Evolutionary conservation across 2,329 filamentous ascomycete species (phyloP).

Genomic region (Coniosporium uncinatum): DNA sequence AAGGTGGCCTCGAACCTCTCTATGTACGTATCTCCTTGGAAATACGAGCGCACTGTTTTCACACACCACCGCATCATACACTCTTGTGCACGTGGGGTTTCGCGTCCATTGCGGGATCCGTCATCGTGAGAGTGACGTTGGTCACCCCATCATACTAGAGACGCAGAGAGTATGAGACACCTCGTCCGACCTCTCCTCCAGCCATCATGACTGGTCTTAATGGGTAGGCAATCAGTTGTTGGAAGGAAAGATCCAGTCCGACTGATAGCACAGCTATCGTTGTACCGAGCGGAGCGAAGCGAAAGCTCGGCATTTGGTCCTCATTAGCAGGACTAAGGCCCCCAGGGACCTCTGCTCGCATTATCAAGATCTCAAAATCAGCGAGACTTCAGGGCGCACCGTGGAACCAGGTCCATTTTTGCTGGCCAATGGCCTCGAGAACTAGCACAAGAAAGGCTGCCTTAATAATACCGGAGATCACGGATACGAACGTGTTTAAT

Average conservation of each 20-base stretch:
- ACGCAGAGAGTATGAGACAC: conserved; percentile 6
- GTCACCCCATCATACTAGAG: neutral
- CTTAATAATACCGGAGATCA: conserved; percentile 21
- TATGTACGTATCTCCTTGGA: too few relatives aligned
- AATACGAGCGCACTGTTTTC: conserved; percentile 15
- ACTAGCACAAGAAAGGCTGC: conserved; percentile 20
- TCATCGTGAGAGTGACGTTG: neutral
- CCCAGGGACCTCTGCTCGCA: conserved; percentile 7
- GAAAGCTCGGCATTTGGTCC: neutral
- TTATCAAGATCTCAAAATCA: conserved; percentile 22
- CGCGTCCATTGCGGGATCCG: neutral
- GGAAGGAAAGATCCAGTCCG: neutral
- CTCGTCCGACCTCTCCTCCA: conserved; percentile 10
- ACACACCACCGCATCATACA: conserved; percentile 10
- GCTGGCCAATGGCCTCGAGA: conserved; percentile 20
- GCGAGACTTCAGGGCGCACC: conserved; percentile 7
- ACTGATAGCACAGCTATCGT: neutral
- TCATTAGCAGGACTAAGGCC: neutral
- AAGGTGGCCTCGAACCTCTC: neutral
- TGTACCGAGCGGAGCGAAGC: neutral
- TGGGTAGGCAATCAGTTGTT: neutral
- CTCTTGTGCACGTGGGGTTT: conserved; percentile 3
- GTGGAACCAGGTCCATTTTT: conserved; percentile 27
- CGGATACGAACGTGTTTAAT: conserved; percentile 23
- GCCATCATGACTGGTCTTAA: conserved; percentile 17